Percentiles rank a stretch among this genome's conserved stretches.
These are phyloP conservation scores for Fomitopsis pinicola DNA, from an alignment of 1,284 basidiomycete species.

Conservation along the genomic window DNA sequence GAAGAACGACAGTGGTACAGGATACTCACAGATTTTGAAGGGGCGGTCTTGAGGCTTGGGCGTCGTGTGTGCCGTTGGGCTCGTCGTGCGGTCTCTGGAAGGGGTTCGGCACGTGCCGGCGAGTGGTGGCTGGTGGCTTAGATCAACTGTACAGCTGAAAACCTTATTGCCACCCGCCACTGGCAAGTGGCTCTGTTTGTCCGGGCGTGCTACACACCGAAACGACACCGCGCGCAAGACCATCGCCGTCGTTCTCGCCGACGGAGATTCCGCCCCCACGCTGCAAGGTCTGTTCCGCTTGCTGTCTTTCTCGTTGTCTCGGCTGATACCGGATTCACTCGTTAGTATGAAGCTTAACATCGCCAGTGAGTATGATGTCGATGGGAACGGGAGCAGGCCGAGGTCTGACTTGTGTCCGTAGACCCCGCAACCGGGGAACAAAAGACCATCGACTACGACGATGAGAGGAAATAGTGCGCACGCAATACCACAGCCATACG, in stretches of 20 bases:
- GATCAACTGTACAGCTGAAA: constrained; percentile 38
- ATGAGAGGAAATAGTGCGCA: constrained; percentile 83
- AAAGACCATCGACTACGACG: constrained; percentile 94
- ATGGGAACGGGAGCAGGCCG: background rate
- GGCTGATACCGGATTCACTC: background rate
- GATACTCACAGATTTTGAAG: constrained; percentile 33
- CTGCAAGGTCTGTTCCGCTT: constrained; percentile 20
- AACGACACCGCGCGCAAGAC: constrained; percentile 32
- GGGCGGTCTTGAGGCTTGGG: constrained; percentile 34
- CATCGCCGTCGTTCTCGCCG: constrained; percentile 32
- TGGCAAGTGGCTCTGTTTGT: constrained; percentile 23
- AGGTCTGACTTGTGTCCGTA: constrained; percentile 27
- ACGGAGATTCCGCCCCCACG: constrained; percentile 32
- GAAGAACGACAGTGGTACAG: background rate
- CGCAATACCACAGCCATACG: background rate
- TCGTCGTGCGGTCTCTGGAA: constrained; percentile 17
- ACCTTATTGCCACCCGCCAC: constrained; percentile 34
- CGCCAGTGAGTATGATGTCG: constrained; percentile 64
- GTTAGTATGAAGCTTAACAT: constrained; percentile 93
- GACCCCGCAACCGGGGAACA: constrained; percentile 95
- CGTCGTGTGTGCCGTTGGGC: constrained; percentile 40
- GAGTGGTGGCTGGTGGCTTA: constrained; percentile 28
- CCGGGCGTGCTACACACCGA: constrained; percentile 15
- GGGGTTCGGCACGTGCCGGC: constrained; percentile 29
- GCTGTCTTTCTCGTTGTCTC: background rate